A percentile compares a stretch with the other conserved stretches of the same genome.
phyloP scores from a whole-genome alignment of 2,329 filamentous ascomycete species.

The Trichoderma sp. region DNA sequence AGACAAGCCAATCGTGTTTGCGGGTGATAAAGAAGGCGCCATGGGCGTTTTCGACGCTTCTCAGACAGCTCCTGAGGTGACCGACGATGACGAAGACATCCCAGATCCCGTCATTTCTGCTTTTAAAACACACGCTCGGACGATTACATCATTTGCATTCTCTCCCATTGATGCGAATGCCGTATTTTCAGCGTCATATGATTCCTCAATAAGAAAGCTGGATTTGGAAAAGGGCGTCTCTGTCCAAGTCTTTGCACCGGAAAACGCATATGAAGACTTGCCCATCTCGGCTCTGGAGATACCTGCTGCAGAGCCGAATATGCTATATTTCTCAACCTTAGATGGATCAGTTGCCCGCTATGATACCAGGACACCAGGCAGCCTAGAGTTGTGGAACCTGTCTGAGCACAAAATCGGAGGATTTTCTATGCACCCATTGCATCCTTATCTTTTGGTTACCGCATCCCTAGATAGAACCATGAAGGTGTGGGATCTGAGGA shows the following conservation, averaged over 20 bases:
- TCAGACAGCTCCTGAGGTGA: constrained; percentile 58
- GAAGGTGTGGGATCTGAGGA: constrained; percentile 89
- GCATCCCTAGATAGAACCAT: constrained; percentile 86
- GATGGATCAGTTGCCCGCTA: constrained; percentile 76
- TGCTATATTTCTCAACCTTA: constrained; percentile 83
- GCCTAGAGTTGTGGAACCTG: constrained; percentile 67
- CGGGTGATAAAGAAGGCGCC: constrained; percentile 89
- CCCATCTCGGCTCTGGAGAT: constrained; percentile 85
- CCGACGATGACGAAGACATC: constrained; percentile 66
- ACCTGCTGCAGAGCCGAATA: constrained; percentile 63
- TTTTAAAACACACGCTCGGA: constrained; percentile 85
- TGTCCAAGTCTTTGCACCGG: constrained; percentile 75
- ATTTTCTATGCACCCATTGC: constrained; percentile 76
- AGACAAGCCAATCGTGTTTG: constrained; percentile 85
- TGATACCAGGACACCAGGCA: constrained; percentile 63
- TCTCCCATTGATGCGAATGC: constrained; percentile 68
- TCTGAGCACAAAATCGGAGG: constrained; percentile 95
- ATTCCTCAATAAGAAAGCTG: constrained; percentile 83
- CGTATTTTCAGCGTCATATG: constrained; percentile 85
- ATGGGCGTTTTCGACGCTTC: constrained; percentile 89
- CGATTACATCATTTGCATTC: constrained; percentile 81
- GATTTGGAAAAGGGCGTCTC: constrained; percentile 79
- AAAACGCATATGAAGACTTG: constrained; percentile 65
- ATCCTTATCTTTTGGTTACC: constrained; percentile 81
- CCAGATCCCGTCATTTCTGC: constrained; percentile 78